Conservation (phyloP, 768 basidiomycete genomes). For the Leccinum truebloodii region DNA sequence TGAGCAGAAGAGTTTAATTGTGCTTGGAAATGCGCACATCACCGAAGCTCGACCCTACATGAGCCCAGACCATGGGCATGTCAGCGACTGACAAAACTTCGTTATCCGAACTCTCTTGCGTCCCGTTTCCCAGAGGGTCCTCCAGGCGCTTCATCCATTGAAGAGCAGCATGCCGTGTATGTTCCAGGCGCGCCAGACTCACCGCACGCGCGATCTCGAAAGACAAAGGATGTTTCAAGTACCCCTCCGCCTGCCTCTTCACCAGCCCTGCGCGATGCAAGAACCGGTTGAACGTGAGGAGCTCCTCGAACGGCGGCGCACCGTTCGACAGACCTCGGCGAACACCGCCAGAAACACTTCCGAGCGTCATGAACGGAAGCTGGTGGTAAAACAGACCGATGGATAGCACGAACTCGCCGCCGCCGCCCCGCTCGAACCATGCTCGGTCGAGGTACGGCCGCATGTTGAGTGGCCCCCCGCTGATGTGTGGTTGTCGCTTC, state of each 20-base stretch:
- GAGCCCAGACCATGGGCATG: slow-evolving; percentile 14
- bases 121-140: too few species aligned
- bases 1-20: too few species aligned
- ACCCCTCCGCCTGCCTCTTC: slow-evolving; percentile 36
- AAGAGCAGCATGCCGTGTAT: slow-evolving; percentile 15
- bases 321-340: neutral
- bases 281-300: slow-evolving; percentile 51
- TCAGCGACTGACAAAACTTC: slow-evolving; percentile 8
- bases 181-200: slow-evolving; percentile 10
- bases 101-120: neutral
- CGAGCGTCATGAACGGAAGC: slow-evolving; percentile 51
- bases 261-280: slow-evolving; percentile 42
- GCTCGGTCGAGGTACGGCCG: slow-evolving; percentile 48
- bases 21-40: slow-evolving; percentile 17
- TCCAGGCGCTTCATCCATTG: slow-evolving; percentile 24
- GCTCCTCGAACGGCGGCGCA: slow-evolving; percentile 40
- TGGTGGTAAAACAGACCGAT: slow-evolving; percentile 45
- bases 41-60: slow-evolving; percentile 30
- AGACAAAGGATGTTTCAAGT: slow-evolving; percentile 47
- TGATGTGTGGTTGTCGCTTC: slow-evolving; percentile 10
- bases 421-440: slow-evolving; percentile 50
- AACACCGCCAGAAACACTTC: neutral
- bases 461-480: neutral
- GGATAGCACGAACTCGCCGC: slow-evolving; percentile 41
- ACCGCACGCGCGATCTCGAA: slow-evolving; percentile 37